Base-by-base conservation (phyloP, 1,139 yeast genomes). In the Yueomyces sp. region DNA sequence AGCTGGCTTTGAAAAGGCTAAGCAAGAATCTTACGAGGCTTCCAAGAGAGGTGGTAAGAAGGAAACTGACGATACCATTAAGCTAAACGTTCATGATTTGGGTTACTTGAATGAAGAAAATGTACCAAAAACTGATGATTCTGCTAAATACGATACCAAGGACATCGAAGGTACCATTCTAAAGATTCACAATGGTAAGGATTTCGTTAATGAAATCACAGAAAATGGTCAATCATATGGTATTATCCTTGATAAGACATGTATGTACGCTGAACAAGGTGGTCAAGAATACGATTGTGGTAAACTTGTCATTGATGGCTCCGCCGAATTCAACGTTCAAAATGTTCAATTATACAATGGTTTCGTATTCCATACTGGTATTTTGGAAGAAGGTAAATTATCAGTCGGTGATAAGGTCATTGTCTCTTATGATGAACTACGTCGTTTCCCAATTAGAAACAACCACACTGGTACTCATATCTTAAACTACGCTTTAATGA, bases 391-490 rank as follows among this genome's bases (percentile, higher is more conserved):
- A 63, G 98, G 98, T 48, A 51, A 67, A 33, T 68, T 93, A 50
- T 65, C 68, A 43, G 76, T 81, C 41, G 78, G 76, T 44, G 91
- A 82, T 56, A 67, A 69, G 39, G 79, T 89, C 39, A 82, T 85
- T 64, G 94, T 95, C 35, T 81, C 89, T 44, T 87, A 81, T 60
- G 96, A 91, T 57, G 96, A 86, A 60, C 72, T 82, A 55, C 83
- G 98, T 64, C 84, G 99, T 69, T 82, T 91, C 85, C 96, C 96
- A 48, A 81, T 93, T 54, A 82, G 95, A 70, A 87, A 89, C 69
- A 91, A 91, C 72, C 99, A 91, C 67, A 91, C 98, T 37, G 97
- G 96, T 70, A 91, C 99, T 11, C 99, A 91, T 61, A 79, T 91
- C 42, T 76, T 91, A 58, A 91, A 91, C 67, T 84, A 70, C 59